Evolutionary conservation across 768 basidiomycete species (phyloP).

Genomic region (Neoboletus magnificus): DNA sequence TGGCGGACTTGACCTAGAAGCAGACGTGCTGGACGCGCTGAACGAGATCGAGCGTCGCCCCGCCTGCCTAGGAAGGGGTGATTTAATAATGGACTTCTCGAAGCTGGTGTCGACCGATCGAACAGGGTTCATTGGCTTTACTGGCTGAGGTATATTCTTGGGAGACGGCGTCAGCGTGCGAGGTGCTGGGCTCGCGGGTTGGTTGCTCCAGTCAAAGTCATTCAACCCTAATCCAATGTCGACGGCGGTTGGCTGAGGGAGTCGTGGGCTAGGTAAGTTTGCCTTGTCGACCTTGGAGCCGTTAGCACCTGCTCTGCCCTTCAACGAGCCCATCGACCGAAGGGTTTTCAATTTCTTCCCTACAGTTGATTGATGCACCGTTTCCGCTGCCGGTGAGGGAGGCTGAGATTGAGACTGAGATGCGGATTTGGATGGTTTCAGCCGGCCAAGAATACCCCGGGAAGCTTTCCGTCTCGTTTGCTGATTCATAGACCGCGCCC

Average conservation of each 20-base stretch:
- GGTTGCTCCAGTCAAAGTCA: slow-evolving; percentile 50
- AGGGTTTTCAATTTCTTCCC: slow-evolving; percentile 66
- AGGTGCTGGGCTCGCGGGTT: slow-evolving; percentile 13
- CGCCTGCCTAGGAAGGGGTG: slow-evolving; percentile 40
- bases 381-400: slow-evolving; percentile 42
- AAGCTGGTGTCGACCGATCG: slow-evolving; percentile 28
- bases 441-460: slow-evolving; percentile 60
- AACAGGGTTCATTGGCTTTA: slow-evolving; percentile 12
- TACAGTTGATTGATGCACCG: slow-evolving; percentile 28
- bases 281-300: slow-evolving; percentile 33
- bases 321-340: slow-evolving; percentile 79
- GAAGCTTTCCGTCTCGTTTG: slow-evolving; percentile 57
- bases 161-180: slow-evolving; percentile 21
- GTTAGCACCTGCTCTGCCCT: slow-evolving; percentile 41
- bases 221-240: slow-evolving; percentile 57
- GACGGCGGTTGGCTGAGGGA: slow-evolving; percentile 52
- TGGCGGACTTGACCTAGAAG: slow-evolving; percentile 39
- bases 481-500: slow-evolving; percentile 39
- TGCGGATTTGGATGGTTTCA: slow-evolving; percentile 46
- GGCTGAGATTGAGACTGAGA: slow-evolving; percentile 44
- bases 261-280: slow-evolving; percentile 46
- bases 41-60: slow-evolving; percentile 78
- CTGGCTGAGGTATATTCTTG: slow-evolving; percentile 11
- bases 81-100: slow-evolving; percentile 36
- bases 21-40: slow-evolving; percentile 31